phyloP scores from a whole-genome alignment of 1,139 yeast species.

The Protomyces macrosporus region DNA sequence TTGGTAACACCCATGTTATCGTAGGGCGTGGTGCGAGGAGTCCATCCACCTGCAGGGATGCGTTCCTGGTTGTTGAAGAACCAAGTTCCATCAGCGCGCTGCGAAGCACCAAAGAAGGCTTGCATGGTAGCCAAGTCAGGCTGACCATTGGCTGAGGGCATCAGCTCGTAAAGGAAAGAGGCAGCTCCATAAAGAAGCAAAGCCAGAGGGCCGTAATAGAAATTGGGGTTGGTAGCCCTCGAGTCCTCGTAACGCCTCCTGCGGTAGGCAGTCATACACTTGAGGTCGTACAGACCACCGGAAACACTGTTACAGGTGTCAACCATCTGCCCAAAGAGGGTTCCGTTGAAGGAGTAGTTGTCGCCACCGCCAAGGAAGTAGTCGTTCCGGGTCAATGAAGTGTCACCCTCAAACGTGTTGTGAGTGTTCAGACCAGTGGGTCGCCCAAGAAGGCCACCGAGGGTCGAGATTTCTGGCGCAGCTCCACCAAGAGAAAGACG shows the following conservation, averaged over 20 bases:
- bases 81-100: slow-evolving; percentile 13
- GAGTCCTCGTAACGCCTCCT: slow-evolving; percentile 10
- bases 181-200: slow-evolving; percentile 19
- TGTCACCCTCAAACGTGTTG: slow-evolving; percentile 25
- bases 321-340: slow-evolving; percentile 17
- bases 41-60: slow-evolving; percentile 10
- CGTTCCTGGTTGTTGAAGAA: slow-evolving; percentile 13
- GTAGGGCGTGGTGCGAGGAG: slow-evolving; percentile 13
- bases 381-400: slow-evolving; percentile 21
- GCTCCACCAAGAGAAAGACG: slow-evolving; percentile 11
- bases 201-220: slow-evolving; percentile 17
- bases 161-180: slow-evolving; percentile 12
- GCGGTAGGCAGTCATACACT: slow-evolving; percentile 17
- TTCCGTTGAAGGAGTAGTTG: slow-evolving; percentile 23
- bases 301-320: slow-evolving; percentile 7
- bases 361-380: slow-evolving; percentile 20
- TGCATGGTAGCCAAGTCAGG: slow-evolving; percentile 12
- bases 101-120: slow-evolving; percentile 21
- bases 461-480: background rate
- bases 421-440: slow-evolving; percentile 19
- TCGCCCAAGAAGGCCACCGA: slow-evolving; percentile 1
- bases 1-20: background rate
- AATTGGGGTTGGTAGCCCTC: slow-evolving; percentile 16
- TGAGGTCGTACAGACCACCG: slow-evolving; percentile 3
- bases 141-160: slow-evolving; percentile 16